Percentiles rank a stretch among this genome's conserved stretches.
These are phyloP conservation scores for Talaromyces borbonicus DNA, from an alignment of 495 filamentous ascomycete species.

Conservation along the genomic window DNA sequence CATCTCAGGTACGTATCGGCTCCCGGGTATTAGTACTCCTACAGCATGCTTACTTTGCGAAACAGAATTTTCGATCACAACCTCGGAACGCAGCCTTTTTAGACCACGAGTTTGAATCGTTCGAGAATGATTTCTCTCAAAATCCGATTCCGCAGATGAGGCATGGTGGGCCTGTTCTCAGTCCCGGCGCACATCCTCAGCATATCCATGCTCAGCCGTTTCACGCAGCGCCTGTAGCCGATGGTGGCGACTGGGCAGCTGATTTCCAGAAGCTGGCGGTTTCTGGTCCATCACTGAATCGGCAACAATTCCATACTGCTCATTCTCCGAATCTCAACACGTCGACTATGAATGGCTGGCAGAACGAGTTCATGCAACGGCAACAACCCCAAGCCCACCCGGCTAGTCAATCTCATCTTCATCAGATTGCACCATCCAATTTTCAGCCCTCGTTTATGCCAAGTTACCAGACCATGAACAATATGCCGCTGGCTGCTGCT, in stretches of 20 bases:
- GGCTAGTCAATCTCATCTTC: conserved; percentile 16
- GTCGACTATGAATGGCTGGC: conserved; percentile 35
- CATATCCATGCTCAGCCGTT: conserved; percentile 12
- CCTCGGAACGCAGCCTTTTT: conserved; percentile 44
- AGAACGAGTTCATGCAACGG: conserved; percentile 42
- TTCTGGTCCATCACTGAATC: conserved; percentile 23
- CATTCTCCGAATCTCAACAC: conserved; percentile 20
- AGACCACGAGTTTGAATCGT: conserved; percentile 63
- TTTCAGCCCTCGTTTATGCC: conserved; percentile 4
- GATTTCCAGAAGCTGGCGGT: conserved; percentile 43
- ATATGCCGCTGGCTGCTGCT: conserved; percentile 16
- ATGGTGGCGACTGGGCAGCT: conserved; percentile 31
- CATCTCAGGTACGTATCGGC: conserved; percentile 41
- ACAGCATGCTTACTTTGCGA: conserved; percentile 9
- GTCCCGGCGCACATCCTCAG: too few species aligned
- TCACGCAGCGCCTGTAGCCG: conserved; percentile 9
- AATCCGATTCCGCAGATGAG: conserved; percentile 23
- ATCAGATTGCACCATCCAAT: neutral
- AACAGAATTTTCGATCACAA: conserved; percentile 54
- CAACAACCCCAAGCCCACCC: conserved; percentile 22
- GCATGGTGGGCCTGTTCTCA: conserved; percentile 19
- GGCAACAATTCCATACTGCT: conserved; percentile 24
- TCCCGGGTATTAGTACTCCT: neutral
- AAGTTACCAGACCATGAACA: conserved; percentile 21
- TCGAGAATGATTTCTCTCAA: conserved; percentile 44